These are phyloP conservation scores for Amanita inopinata DNA, from an alignment of 768 basidiomycete genomes.

Conservation along the genomic window DNA sequence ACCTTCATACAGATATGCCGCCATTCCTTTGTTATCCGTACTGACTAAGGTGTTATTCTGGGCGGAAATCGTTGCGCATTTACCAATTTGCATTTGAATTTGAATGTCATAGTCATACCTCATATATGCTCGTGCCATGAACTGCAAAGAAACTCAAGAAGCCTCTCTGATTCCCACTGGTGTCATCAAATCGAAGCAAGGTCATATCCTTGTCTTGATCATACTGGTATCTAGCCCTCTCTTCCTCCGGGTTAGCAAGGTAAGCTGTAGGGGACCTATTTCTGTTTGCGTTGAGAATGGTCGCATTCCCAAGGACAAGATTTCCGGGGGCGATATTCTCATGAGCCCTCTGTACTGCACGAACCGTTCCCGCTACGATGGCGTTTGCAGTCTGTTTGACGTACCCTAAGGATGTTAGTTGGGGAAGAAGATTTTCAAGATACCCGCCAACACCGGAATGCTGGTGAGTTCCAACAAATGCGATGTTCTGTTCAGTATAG, in stretches of 20 bases:
- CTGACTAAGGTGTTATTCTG: constrained; percentile 81
- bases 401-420: constrained; percentile 66
- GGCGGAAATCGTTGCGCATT: not conserved
- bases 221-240: constrained; percentile 54
- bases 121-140: constrained; percentile 73
- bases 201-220: constrained; percentile 73
- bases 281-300: constrained; percentile 55
- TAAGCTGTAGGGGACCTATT: constrained; percentile 75
- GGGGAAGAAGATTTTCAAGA: constrained; percentile 69
- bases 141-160: constrained; percentile 71
- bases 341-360: constrained; percentile 62
- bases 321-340: constrained; percentile 46
- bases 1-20: constrained; percentile 73
- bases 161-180: constrained; percentile 46
- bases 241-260: constrained; percentile 61
- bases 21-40: constrained; percentile 81
- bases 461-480: constrained; percentile 67
- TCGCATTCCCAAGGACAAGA: constrained; percentile 59
- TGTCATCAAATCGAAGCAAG: constrained; percentile 55
- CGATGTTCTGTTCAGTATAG: constrained; percentile 64
- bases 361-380: constrained; percentile 60
- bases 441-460: constrained; percentile 77
- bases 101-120: constrained; percentile 28
- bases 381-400: constrained; percentile 64
- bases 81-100: not conserved